Evolutionary conservation across 345 rosid species (phyloP).

Genomic region (Crucihimalaya himalaica): DNA sequence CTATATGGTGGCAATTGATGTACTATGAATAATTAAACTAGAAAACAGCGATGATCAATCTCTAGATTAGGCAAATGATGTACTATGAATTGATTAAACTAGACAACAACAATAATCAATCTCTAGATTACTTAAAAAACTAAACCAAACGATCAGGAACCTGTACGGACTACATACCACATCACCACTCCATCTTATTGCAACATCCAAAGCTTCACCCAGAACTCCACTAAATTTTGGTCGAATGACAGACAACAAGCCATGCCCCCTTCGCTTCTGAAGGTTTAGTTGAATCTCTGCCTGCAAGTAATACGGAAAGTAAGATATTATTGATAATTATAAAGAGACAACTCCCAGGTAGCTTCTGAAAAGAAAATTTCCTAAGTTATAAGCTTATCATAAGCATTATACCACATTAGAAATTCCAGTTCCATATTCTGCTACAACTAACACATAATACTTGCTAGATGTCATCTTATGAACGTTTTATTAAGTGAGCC

Average conservation of each 20-base stretch:
- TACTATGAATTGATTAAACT: slow-evolving; percentile 6
- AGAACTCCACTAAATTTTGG: slow-evolving; percentile 97
- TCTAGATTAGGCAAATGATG: too few species aligned
- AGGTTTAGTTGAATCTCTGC: slow-evolving; percentile 97
- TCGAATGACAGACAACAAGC: slow-evolving; percentile 76
- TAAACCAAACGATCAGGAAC: slow-evolving; percentile 14
- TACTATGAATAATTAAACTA: slow-evolving; percentile 14
- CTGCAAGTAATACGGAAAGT: slow-evolving; percentile 49
- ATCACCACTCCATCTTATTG: slow-evolving; percentile 98
- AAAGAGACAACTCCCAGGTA: neutral
- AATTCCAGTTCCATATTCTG: neutral
- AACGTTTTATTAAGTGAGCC: neutral
- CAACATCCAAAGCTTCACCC: slow-evolving; percentile 93
- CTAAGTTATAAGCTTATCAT: slow-evolving; percentile 13
- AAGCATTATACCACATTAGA: neutral
- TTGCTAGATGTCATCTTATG: neutral
- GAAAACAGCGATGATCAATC: neutral
- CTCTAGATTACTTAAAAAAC: slow-evolving; percentile 22
- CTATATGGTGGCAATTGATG: slow-evolving; percentile 8
- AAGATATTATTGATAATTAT: slow-evolving; percentile 4
- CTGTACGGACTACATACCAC: slow-evolving; percentile 65
- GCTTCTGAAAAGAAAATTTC: neutral
- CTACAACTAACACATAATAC: neutral
- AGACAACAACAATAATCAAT: neutral
- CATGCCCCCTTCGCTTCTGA: slow-evolving; percentile 95